Evolutionary conservation across 2,329 filamentous ascomycete species (phyloP).

Genomic region (Fusarium heterosporum): DNA sequence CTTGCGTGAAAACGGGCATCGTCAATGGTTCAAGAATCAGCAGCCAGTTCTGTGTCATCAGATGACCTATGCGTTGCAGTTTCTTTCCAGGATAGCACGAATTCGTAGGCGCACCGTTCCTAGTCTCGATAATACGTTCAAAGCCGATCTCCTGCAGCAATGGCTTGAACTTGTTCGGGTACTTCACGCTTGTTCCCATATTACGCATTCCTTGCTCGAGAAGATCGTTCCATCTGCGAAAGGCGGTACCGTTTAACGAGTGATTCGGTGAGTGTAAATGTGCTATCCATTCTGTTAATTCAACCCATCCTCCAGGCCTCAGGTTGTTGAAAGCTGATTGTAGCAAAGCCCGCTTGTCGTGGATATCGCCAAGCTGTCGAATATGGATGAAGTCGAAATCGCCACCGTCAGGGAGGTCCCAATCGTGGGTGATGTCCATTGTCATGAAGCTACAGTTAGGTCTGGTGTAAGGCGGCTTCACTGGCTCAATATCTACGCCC

Average conservation of each 20-base stretch:
- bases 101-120: constrained; percentile 41
- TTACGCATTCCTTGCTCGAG: constrained; percentile 35
- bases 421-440: constrained; percentile 39
- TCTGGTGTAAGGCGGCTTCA: constrained; percentile 30
- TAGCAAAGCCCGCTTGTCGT: constrained; percentile 29
- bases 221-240: constrained; percentile 40
- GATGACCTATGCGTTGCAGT: constrained; percentile 40
- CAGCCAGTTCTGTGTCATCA: constrained; percentile 43
- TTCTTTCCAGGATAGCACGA: constrained; percentile 43
- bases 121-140: constrained; percentile 39
- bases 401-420: constrained; percentile 26
- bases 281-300: constrained; percentile 44
- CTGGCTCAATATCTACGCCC: constrained; percentile 39
- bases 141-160: constrained; percentile 33
- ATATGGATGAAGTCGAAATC: constrained; percentile 40
- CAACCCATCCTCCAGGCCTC: constrained; percentile 43
- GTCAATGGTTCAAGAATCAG: constrained; percentile 39
- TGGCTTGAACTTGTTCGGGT: constrained; percentile 34
- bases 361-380: constrained; percentile 35
- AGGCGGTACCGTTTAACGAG: constrained; percentile 37
- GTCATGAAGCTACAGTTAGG: constrained; percentile 36
- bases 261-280: constrained; percentile 41
- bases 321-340: constrained; percentile 37
- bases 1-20: constrained; percentile 41
- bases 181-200: constrained; percentile 34